Evolutionary conservation across 805 yeast genomes (phyloP).

Genomic region (Lachancea mirantina): DNA sequence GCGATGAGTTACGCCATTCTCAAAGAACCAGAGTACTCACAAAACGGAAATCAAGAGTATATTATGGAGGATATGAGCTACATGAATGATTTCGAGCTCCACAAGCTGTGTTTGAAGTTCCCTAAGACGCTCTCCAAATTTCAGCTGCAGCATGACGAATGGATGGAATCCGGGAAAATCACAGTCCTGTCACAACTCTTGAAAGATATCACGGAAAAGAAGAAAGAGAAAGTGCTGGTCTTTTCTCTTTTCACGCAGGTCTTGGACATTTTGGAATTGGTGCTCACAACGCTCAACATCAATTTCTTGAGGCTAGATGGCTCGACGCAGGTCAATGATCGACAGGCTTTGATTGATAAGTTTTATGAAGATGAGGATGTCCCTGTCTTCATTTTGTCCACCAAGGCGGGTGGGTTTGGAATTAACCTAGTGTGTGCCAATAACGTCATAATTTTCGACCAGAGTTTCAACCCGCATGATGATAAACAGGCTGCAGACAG

Average conservation of each 20-base stretch:
- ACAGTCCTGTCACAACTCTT: conserved; percentile 48
- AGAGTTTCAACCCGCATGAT: conserved; percentile 95
- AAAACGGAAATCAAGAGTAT: conserved; percentile 65
- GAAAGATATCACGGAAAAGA: conserved; percentile 41
- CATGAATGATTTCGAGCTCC: conserved; percentile 87
- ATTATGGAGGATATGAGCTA: conserved; percentile 92
- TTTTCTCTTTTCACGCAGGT: conserved; percentile 92
- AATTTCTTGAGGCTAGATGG: conserved; percentile 87
- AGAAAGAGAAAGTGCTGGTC: conserved; percentile 62
- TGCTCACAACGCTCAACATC: conserved; percentile 54
- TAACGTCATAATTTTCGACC: conserved; percentile 84
- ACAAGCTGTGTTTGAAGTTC: conserved; percentile 64
- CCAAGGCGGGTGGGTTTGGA: conserved; percentile 99
- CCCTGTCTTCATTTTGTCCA: conserved; percentile 81
- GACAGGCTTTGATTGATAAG: conserved; percentile 87
- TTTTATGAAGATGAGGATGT: conserved; percentile 76
- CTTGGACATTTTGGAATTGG: conserved; percentile 77
- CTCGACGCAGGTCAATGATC: conserved; percentile 82
- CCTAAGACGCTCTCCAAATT: conserved; percentile 54
- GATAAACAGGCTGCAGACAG: conserved; percentile 98
- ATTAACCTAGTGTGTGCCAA: conserved; percentile 94
- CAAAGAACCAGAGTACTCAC: conserved; percentile 66
- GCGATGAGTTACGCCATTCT: conserved; percentile 74
- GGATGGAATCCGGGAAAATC: conserved; percentile 71
- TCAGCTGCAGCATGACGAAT: conserved; percentile 46